Evolutionary conservation across 805 yeast genomes (phyloP), one percentile per base, ranked within the genome.

Genomic region (Wickerhamomyces alni): DNA sequence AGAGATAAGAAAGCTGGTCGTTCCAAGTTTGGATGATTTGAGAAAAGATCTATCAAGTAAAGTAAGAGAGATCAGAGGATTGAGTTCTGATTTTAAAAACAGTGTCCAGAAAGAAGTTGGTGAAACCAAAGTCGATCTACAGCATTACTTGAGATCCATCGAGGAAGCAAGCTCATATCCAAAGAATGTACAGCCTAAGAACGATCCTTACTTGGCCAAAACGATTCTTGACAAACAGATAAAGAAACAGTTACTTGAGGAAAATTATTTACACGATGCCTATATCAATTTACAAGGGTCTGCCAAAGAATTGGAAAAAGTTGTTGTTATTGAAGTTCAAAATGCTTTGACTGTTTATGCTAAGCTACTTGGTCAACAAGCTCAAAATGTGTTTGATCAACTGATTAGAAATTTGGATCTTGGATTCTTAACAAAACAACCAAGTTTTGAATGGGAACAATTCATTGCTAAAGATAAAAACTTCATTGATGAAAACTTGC

Each of bases 361-460:
- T 19, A 77, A 76, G 49, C 63, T 82, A 29, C 64, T 85, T 42
- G 86, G 84, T 25, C 79, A 77, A 51, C 87, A 84, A 59, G 81
- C 88, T 30, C 82, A 81, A 50, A 67, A 82, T 33, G 79, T 87
- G 15, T 75, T 84, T 48, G 80, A 80, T 46, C 72, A 70, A 35
- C 64, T 87, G 44, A 69, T 82, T 31, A 78, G 88, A 3, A 78
- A 75, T 56, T 64, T 87, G 41, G 82, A 79, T 50, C 54, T 63
- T 30, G 88, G 88, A 2, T 77, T 88, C 48, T 73, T 88, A 45
- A 73, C 83, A 27, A 82, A 84, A 55, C 88, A 84, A 43, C 80
- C 95, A 11, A 70, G 75, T 28, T 77, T 78, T 57, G 98, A 93
- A 66, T 91, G 97, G 96, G 86, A 84, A 44, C 74, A 85, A 26